phyloP scores from a whole-genome alignment of 116 monocot genomes.

The Posidonia oceanica region DNA sequence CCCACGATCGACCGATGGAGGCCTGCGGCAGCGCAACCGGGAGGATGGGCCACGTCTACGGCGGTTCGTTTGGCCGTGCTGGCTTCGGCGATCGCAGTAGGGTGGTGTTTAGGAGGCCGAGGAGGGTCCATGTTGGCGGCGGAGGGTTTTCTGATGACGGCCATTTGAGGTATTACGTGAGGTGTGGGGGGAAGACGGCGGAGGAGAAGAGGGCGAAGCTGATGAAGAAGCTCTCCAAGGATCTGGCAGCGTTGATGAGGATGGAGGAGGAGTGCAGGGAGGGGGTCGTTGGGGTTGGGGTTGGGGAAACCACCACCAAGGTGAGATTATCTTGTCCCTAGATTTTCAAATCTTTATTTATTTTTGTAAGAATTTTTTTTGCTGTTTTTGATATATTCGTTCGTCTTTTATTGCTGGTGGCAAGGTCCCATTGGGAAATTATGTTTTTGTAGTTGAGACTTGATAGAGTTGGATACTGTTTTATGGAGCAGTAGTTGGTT shows the following conservation, averaged over 20 bases:
- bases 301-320: neutral
- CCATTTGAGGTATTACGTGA: slow-evolving; percentile 23
- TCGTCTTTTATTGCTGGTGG: too few species aligned
- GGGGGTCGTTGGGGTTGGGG: slow-evolving; percentile 2
- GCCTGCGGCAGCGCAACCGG: neutral
- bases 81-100: neutral
- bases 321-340: neutral
- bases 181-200: slow-evolving; percentile 7
- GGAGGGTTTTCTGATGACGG: slow-evolving; percentile 22
- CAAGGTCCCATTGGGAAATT: too few species aligned
- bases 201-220: slow-evolving; percentile 21
- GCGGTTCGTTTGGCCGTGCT: neutral
- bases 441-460: too few species aligned
- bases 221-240: slow-evolving; percentile 13
- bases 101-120: neutral
- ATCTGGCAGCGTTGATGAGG: slow-evolving; percentile 1
- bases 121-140: slow-evolving; percentile 8
- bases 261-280: neutral
- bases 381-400: neutral
- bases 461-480: too few species aligned
- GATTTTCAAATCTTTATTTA: neutral
- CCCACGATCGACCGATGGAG: slow-evolving; percentile 1
- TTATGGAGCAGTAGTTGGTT: too few species aligned
- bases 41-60: neutral
- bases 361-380: neutral